Evolutionary conservation across 306 rosid genomes (phyloP).

Genomic region (Rosa multiflora): DNA sequence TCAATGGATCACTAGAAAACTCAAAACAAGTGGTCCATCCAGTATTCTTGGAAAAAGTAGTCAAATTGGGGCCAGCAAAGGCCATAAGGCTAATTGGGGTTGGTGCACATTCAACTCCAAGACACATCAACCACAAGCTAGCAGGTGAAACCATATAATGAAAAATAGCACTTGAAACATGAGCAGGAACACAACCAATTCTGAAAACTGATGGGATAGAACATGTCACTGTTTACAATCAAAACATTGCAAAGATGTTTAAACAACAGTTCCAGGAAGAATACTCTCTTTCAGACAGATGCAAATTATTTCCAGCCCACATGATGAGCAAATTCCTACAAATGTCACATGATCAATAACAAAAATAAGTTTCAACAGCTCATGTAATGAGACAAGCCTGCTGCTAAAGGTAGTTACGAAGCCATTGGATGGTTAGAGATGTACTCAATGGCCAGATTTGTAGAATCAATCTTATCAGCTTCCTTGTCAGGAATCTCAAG

Average conservation of each 20-base stretch:
- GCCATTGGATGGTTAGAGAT: constrained; percentile 93
- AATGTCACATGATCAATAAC: constrained; percentile 21
- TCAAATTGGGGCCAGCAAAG: neutral
- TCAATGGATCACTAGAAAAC: too few relatives aligned
- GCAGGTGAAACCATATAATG: neutral
- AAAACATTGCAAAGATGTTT: constrained; percentile 1
- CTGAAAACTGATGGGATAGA: neutral
- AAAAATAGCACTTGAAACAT: neutral
- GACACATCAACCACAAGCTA: neutral
- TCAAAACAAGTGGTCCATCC: neutral
- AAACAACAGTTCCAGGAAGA: constrained; percentile 23
- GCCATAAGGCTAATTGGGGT: neutral
- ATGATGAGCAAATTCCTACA: constrained; percentile 27
- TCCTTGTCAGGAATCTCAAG: constrained; percentile 94
- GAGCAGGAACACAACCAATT: constrained; percentile 12
- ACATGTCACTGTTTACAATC: neutral
- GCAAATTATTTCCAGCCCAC: constrained; percentile 51
- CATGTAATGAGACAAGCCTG: constrained; percentile 9
- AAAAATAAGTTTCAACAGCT: constrained; percentile 21
- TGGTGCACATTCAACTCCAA: neutral
- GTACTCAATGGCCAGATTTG: constrained; percentile 80
- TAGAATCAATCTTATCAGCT: constrained; percentile 85
- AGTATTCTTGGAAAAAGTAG: neutral
- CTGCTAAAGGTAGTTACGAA: constrained; percentile 31
- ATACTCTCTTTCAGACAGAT: constrained; percentile 34